These are phyloP conservation scores for Peziza echinospora DNA, from an alignment of 495 filamentous ascomycete genomes.

Conservation along the genomic window DNA sequence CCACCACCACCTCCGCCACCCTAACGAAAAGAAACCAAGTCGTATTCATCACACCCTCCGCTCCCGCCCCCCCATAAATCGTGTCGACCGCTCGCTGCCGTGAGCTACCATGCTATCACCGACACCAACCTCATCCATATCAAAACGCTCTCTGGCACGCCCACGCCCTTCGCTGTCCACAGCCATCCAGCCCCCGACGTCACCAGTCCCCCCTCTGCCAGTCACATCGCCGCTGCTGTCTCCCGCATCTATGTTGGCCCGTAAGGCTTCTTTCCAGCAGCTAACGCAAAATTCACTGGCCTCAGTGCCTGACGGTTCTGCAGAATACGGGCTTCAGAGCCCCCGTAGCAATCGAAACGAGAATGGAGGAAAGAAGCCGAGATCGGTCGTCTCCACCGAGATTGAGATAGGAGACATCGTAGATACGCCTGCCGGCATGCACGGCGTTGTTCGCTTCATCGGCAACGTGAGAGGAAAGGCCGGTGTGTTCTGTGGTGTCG, in stretches of 20 bases:
- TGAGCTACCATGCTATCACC: not conserved
- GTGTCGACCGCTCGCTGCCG: too few species aligned
- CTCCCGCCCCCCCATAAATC: too few species aligned
- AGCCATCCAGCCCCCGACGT: not conserved
- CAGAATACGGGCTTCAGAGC: conserved; percentile 31
- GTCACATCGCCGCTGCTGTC: conserved; percentile 15
- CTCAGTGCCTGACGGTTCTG: conserved; percentile 37
- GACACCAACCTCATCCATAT: not conserved
- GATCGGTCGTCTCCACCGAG: conserved; percentile 21
- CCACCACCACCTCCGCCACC: too few species aligned
- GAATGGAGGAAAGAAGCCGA: conserved; percentile 2
- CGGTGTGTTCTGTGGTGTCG: conserved; percentile 84
- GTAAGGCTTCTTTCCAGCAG: conserved; percentile 43
- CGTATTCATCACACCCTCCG: too few species aligned
- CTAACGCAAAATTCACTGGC: conserved; percentile 39
- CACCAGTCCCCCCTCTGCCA: not conserved
- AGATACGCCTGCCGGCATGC: conserved; percentile 88
- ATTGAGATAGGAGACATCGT: conserved; percentile 72
- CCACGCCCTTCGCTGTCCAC: not conserved
- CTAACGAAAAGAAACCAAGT: too few species aligned
- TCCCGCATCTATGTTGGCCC: conserved; percentile 25
- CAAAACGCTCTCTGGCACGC: not conserved
- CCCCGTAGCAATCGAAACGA: conserved; percentile 8
- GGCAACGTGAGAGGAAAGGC: conserved; percentile 74
- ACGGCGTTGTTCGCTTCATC: conserved; percentile 72